Base-by-base conservation (phyloP, 2,329 filamentous ascomycete genomes). In the Talaromyces sp. region DNA sequence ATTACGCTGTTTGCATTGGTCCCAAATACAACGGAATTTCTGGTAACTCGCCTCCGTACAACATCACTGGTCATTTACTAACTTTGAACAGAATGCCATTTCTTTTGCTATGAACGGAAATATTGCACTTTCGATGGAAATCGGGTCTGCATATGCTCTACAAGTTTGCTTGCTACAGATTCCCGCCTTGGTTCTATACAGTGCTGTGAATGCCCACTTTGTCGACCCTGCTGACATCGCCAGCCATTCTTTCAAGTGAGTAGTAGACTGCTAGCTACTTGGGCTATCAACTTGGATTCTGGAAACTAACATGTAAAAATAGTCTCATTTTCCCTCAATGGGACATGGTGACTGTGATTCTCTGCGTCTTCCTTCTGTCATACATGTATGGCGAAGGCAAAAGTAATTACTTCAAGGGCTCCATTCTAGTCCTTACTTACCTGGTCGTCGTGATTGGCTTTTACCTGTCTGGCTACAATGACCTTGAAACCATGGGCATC, bases 51-150 rank as follows among this genome's bases (percentile, higher is more conserved):
- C 42, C 18, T 40, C 36, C 27, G 27, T 42, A 57, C 30, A 52
- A 27, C 50, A 23, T 27, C 18, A 5, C 23, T 5, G 34, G 18
- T 61, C n/a, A 63, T 59, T 16, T 6, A 28, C n/a, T 53, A 31
- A 27, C 14, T 40, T 14, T 40, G 40, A 47, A 23, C 63, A 92
- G 88, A 99, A 99, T 76, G 95, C 94, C 73, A 99, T 99, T 63
- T 97, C 93, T 0, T 99, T 99, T 74, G 95, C 95, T 59, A 99
- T 99, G 94, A 98, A 99, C 72, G 95, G 95, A 63, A 99, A 99
- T 75, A 98, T 99, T 75, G 95, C 95, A 0, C 81, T 99, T 18
- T 97, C 92, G 42, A 99, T 99, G 95, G 95, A 99, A 73, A 99
- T 99, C 68, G 95, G 95, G 67, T 97, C 93, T 0, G 94, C 94